Evolutionary conservation across 106 monocot species (phyloP).

Genomic region (Triglochin maritima): DNA sequence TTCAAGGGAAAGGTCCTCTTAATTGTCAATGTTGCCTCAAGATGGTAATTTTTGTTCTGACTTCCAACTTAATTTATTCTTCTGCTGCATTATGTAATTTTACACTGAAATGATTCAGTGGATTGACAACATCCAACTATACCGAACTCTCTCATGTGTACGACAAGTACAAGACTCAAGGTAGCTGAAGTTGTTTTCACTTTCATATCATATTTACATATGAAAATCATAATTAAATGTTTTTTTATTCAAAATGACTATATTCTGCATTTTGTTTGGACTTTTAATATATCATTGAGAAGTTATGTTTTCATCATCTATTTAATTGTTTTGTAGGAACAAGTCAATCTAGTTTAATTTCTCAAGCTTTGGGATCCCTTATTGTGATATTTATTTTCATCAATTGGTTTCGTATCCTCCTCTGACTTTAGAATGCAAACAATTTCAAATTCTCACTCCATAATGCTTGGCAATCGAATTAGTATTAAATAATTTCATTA

Average conservation of each 20-base stretch:
- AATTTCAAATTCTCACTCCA: too few species aligned
- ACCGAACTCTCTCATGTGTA: conserved; percentile 89
- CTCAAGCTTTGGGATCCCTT: too few species aligned
- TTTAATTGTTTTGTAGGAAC: too few species aligned
- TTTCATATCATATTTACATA: neutral
- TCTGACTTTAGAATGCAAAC: too few species aligned
- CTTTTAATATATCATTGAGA: neutral
- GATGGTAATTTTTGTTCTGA: conserved; percentile 41
- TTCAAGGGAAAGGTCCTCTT: conserved; percentile 84
- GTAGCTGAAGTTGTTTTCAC: conserved; percentile 23
- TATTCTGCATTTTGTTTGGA: neutral
- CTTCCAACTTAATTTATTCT: neutral
- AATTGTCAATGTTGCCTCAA: conserved; percentile 98
- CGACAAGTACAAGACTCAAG: conserved; percentile 93
- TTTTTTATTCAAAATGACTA: neutral
- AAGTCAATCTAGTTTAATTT: too few species aligned
- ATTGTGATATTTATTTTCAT: too few species aligned
- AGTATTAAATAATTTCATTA: too few species aligned
- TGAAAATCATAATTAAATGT: neutral
- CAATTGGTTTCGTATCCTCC: too few species aligned
- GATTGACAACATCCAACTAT: conserved; percentile 89
- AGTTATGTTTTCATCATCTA: neutral
- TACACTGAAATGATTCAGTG: conserved; percentile 29
- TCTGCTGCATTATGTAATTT: neutral
- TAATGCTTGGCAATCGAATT: too few species aligned